Conservation (phyloP, 352 stramenopile genomes). For the Phytopythium chamaehyphon region DNA sequence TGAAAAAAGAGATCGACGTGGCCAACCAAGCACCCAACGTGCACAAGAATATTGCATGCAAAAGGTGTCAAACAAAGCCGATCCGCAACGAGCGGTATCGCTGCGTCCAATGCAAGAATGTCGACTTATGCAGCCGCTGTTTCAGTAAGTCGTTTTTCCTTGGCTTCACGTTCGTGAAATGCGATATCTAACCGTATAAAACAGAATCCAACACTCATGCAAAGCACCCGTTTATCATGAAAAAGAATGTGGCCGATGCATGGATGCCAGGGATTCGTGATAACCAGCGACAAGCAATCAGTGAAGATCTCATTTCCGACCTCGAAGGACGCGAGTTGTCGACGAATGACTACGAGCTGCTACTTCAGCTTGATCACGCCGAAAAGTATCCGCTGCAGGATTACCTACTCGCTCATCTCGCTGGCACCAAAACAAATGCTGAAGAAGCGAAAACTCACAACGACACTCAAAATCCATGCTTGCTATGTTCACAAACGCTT, state of each 20-base stretch:
- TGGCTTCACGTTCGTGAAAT: too few relatives aligned
- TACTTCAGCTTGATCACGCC: constrained; percentile 61
- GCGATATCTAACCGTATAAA: neutral
- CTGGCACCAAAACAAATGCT: constrained; percentile 35
- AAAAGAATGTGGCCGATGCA: constrained; percentile 48
- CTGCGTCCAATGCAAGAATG: constrained; percentile 75
- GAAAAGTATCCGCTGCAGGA: constrained; percentile 68
- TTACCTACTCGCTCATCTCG: constrained; percentile 54
- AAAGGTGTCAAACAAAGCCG: constrained; percentile 71
- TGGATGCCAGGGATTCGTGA: constrained; percentile 54
- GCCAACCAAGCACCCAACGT: constrained; percentile 73
- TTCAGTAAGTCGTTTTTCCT: constrained; percentile 49
- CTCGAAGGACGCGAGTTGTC: constrained; percentile 72
- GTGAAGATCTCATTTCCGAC: constrained; percentile 43
- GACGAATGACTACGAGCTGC: constrained; percentile 80
- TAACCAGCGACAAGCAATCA: constrained; percentile 19
- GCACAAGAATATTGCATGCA: constrained; percentile 58
- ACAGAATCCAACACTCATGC: constrained; percentile 52
- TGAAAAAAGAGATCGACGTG: constrained; percentile 73
- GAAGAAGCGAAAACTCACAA: constrained; percentile 49
- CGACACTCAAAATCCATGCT: constrained; percentile 30
- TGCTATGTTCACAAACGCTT: constrained; percentile 58
- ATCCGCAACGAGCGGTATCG: constrained; percentile 78
- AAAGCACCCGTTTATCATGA: constrained; percentile 73
- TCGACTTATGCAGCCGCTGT: constrained; percentile 70